Base-by-base conservation (phyloP, 2,329 filamentous ascomycete species). In the Colletotrichum sp. region DNA sequence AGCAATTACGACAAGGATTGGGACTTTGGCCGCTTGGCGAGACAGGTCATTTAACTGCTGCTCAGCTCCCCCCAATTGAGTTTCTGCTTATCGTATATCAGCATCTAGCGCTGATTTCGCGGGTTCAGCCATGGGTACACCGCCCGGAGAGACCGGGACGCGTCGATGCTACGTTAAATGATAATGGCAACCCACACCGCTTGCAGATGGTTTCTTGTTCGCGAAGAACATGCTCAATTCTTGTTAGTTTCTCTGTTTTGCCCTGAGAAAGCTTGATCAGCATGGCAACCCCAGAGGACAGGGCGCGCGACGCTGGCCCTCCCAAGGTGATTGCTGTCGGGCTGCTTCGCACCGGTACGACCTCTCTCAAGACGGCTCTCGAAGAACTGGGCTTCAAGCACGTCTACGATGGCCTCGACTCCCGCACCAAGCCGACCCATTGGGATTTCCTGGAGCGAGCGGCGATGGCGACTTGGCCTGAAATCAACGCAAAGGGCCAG, bases 311-410 rank as follows among this genome's bases (percentile, higher is more conserved):
- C 24, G 59, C 67, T n/a, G 72, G 67, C 10, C 72, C 70, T 65
- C 64, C 68, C 24, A 64, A 30, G 57, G 39, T 78, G 32, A 61
- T 79, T 8, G 76, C 59, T 18, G 66, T 79, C 5, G 75, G 74
- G 36, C 66, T 78, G 67, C 59, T 77, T 9, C 70, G 78, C n/a
- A 79, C 74, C 4, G 77, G 77, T 3, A 78, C 76, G 4, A 71
- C 65, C 2, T 80, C 74, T 13, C 32, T 79, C 12, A 69, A 66
- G 8, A 59, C 60, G 1, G 78, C 74, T 10, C 71, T 78, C 24
- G 18, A 52, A 14, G 32, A 71, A 6, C 67, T 79, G 2, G 76
- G 76, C 57, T 71, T 75, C 32, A 32, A 71, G 5, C 64, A 71
- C 13, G 69, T 79, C 26, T 70, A 75, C 28, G 76, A 79, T 65